These are phyloP conservation scores for Gracilaria domingensis DNA, from an alignment of 23 red algal genomes.

Conservation along the genomic window DNA sequence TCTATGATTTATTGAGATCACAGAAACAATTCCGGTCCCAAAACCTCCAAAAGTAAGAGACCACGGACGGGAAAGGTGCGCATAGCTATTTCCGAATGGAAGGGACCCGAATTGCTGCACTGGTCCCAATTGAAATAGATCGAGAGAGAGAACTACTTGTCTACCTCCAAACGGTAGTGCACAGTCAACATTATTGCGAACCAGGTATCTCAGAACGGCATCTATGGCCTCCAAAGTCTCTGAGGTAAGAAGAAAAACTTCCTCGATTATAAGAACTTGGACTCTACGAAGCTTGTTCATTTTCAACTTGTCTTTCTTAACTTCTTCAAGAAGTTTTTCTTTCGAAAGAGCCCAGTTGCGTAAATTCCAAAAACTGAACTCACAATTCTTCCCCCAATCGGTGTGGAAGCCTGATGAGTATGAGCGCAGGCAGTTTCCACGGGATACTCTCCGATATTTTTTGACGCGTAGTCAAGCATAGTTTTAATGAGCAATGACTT, in stretches of 20 bases:
- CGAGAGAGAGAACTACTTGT: neutral
- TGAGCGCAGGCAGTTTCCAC: neutral
- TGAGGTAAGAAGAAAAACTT: neutral
- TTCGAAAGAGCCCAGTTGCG: neutral
- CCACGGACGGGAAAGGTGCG: too few relatives aligned
- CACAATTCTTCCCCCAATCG: neutral
- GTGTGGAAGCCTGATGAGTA: neutral
- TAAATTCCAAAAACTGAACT: neutral
- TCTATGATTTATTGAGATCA: neutral
- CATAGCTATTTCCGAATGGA: too few relatives aligned
- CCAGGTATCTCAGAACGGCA: too few relatives aligned
- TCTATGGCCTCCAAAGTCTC: too few relatives aligned
- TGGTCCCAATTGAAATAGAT: slow-evolving; percentile 29
- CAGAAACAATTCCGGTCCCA: neutral
- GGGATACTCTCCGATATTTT: neutral
- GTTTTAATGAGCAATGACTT: neutral
- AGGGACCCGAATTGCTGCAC: neutral
- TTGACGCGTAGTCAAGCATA: neutral
- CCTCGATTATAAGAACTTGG: neutral
- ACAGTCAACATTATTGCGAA: neutral
- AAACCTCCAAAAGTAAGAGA: slow-evolving; percentile 4
- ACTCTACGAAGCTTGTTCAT: neutral
- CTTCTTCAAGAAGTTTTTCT: neutral
- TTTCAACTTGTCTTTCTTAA: neutral
- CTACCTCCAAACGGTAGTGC: slow-evolving; percentile 18